These are phyloP conservation scores for Obelidium mucronatum DNA, from an alignment of 192 early-diverging fungal species.

Conservation along the genomic window DNA sequence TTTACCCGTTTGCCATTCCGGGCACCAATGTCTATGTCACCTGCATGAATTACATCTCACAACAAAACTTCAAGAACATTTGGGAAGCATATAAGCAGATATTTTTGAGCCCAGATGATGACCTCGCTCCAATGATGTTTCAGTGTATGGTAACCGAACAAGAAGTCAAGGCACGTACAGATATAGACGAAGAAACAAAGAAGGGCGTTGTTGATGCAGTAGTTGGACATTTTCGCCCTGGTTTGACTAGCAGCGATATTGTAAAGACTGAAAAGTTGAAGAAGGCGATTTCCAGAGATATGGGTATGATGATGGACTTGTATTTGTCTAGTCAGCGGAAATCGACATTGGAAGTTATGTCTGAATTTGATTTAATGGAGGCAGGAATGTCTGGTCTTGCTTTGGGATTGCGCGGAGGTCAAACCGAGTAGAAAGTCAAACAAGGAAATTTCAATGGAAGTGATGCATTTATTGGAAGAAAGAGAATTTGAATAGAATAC, in stretches of 20 bases:
- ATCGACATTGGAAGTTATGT: too few relatives aligned
- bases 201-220: slow-evolving; percentile 28
- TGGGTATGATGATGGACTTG: slow-evolving; percentile 14
- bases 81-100: slow-evolving; percentile 3
- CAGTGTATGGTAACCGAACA: slow-evolving; percentile 9
- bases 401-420: too few relatives aligned
- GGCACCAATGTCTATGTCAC: slow-evolving; percentile 32
- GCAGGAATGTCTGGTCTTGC: too few relatives aligned
- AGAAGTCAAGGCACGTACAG: slow-evolving; percentile 2
- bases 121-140: slow-evolving; percentile 26
- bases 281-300: slow-evolving; percentile 23
- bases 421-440: too few relatives aligned
- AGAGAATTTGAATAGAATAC: background rate
- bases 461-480: too few relatives aligned
- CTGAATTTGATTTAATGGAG: too few relatives aligned
- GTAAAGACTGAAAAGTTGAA: slow-evolving; percentile 1
- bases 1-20: slow-evolving; percentile 30
- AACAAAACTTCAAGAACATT: slow-evolving; percentile 22
- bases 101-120: slow-evolving; percentile 1
- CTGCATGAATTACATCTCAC: slow-evolving; percentile 13
- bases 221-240: background rate
- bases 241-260: background rate
- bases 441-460: too few relatives aligned
- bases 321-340: too few relatives aligned
- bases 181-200: background rate